Conservation (phyloP, 257 asterid species). For the Fraxinus cuspidata region DNA sequence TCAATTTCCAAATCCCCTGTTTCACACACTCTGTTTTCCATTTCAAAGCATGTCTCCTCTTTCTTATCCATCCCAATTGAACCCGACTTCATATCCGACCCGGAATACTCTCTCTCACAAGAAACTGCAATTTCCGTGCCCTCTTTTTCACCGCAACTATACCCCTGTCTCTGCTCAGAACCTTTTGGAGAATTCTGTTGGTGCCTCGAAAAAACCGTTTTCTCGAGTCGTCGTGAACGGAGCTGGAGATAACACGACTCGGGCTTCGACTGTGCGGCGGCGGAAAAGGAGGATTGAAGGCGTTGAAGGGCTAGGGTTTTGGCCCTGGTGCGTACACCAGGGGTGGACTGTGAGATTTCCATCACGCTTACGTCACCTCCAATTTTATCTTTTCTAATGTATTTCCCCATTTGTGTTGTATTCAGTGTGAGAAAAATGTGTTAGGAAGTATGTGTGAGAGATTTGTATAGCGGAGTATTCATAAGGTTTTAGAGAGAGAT, state of each 20-base stretch:
- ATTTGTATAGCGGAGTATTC: background rate
- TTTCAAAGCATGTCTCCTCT: slow-evolving; percentile 2
- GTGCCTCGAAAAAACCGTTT: slow-evolving; percentile 11
- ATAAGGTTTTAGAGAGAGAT: background rate
- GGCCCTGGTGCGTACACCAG: slow-evolving; percentile 88
- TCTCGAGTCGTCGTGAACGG: slow-evolving; percentile 41
- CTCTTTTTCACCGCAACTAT: background rate
- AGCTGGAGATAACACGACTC: slow-evolving; percentile 29
- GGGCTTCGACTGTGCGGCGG: slow-evolving; percentile 7
- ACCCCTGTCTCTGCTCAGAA: background rate
- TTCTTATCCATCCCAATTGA: slow-evolving; percentile 30
- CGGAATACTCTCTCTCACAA: slow-evolving; percentile 5
- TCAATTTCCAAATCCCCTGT: slow-evolving; percentile 21
- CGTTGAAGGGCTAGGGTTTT: slow-evolving; percentile 80
- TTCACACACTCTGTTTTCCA: slow-evolving; percentile 13
- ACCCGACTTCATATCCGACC: slow-evolving; percentile 15
- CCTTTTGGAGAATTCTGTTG: slow-evolving; percentile 4
- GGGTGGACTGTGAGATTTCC: slow-evolving; percentile 53
- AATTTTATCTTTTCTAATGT: slow-evolving; percentile 54
- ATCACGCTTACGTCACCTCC: slow-evolving; percentile 51
- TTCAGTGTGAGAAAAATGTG: background rate
- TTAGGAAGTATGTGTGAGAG: background rate
- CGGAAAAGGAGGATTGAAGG: slow-evolving; percentile 35
- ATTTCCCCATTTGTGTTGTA: slow-evolving; percentile 58
- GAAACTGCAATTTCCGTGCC: background rate